Evolutionary conservation across 1,284 basidiomycete species (phyloP), one percentile per base, ranked within the genome.

Genomic region (Austroboletus novae-zelandiae): DNA sequence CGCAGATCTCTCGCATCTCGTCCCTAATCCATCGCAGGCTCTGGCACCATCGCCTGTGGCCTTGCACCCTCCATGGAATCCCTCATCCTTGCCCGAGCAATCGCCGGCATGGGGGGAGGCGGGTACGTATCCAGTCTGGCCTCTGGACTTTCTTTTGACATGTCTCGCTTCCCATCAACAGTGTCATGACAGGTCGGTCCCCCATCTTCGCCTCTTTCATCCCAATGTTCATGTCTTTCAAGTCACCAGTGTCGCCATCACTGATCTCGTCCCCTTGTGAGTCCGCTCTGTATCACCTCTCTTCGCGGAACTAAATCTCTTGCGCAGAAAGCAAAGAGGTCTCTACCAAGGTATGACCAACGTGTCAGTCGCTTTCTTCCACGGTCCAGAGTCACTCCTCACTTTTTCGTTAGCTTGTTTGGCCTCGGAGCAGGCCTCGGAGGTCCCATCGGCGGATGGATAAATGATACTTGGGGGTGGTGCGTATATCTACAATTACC

Each of bases 101-200:
- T 94, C 40, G 92, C 93, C 35, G 92, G 92, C 43, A 91, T 94
- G 82, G 92, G 93, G 50, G 91, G 93, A 53, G 91, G 92, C 67
- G 91, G 91, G 80, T 89, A 80, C 67, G 53, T 59, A 27, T 3
- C 37, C 36, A 29, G 14, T 40, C 23, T 4, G 7, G 4, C 6
- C 34, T n/a, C 2, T 40, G 5, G 5, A 9, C 1, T 23, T 23
- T 20, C 27, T n/a, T 4, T 15, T 43, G 39, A 46, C 31, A 23
- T 25, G 9, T 41, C 51, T 54, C 45, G 57, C 50, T 2, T 42
- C n/a, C 18, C 35, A 6, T 40, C 54, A 23, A 23, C 66, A 88
- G 86, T 29, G 80, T 91, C 18, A 90, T 90, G 87, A 89, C 88
- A 76, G 89, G 89, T 88, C 63, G 59, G 68, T 52, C 41, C 53